A percentile compares a stretch with the other conserved stretches of the same genome.
Conservation (phyloP, 768 basidiomycete genomes). For the Termitomyces titanicus region DNA sequence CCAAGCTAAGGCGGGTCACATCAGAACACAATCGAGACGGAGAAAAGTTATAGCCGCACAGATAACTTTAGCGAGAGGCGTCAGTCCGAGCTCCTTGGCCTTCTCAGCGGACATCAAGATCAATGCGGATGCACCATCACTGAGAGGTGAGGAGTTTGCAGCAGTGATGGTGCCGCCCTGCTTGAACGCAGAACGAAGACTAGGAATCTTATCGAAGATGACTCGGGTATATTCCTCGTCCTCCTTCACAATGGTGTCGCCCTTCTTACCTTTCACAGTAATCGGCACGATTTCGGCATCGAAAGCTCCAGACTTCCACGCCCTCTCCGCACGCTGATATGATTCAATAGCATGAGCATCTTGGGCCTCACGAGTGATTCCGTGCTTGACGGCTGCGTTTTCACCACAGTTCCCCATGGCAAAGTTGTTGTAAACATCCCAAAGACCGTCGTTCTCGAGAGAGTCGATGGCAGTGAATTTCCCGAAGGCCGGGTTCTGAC, state of each 20-base stretch:
- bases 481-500: slow-evolving; percentile 81
- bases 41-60: slow-evolving; percentile 52
- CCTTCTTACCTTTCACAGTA: slow-evolving; percentile 91
- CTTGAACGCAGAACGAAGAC: slow-evolving; percentile 87
- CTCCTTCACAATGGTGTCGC: slow-evolving; percentile 83
- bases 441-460: slow-evolving; percentile 88
- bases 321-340: slow-evolving; percentile 87
- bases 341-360: slow-evolving; percentile 94
- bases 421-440: slow-evolving; percentile 97
- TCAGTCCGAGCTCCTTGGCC: slow-evolving; percentile 85
- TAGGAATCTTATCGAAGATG: slow-evolving; percentile 90
- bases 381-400: slow-evolving; percentile 72
- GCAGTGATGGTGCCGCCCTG: slow-evolving; percentile 89
- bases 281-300: slow-evolving; percentile 87
- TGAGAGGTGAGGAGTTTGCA: slow-evolving; percentile 92
- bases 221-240: slow-evolving; percentile 99
- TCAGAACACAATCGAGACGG: slow-evolving; percentile 8
- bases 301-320: slow-evolving; percentile 87
- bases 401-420: slow-evolving; percentile 99
- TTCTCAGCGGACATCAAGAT: slow-evolving; percentile 94
- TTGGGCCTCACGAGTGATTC: slow-evolving; percentile 82
- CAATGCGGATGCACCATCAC: slow-evolving; percentile 94
- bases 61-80: slow-evolving; percentile 90
- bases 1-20: slow-evolving; percentile 58
- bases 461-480: slow-evolving; percentile 87